Conservation (phyloP, 768 basidiomycete genomes). For the Postia placenta region DNA sequence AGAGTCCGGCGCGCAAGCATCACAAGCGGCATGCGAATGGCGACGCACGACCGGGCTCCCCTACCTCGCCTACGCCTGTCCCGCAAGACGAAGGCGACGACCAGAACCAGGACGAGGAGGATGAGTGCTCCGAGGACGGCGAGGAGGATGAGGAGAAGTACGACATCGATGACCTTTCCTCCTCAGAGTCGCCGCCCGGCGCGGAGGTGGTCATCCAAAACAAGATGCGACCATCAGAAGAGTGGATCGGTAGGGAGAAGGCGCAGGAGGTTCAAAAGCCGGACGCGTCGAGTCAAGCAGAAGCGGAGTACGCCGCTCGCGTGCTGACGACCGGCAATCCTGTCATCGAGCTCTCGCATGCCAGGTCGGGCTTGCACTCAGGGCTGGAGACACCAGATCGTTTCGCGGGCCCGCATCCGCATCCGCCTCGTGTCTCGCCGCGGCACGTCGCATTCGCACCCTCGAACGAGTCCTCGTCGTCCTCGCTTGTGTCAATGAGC, state of each 20-base stretch:
- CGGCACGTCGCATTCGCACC: conserved; percentile 47
- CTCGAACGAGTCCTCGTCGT: conserved; percentile 30
- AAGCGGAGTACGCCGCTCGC: conserved; percentile 25
- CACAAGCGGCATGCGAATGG: conserved; percentile 5
- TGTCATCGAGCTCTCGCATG: conserved; percentile 26
- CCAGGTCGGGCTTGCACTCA: conserved; percentile 37
- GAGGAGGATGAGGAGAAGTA: conserved; percentile 71
- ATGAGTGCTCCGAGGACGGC: conserved; percentile 37
- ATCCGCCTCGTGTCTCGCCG: conserved; percentile 37
- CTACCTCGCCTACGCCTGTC: conserved; percentile 14
- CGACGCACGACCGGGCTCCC: conserved; percentile 2
- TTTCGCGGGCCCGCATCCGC: conserved; percentile 46
- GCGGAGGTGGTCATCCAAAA: conserved; percentile 5
- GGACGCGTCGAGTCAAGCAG: neutral
- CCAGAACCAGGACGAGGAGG: conserved; percentile 35
- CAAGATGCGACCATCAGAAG: conserved; percentile 8
- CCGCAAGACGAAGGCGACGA: conserved; percentile 33
- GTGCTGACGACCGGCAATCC: conserved; percentile 27
- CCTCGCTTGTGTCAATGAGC: conserved; percentile 34
- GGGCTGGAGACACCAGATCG: conserved; percentile 63
- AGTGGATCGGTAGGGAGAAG: conserved; percentile 17
- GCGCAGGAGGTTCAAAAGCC: neutral
- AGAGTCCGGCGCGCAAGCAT: conserved; percentile 40
- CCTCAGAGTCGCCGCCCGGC: conserved; percentile 37
- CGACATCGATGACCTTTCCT: conserved; percentile 87